Evolutionary conservation across 345 rosid genomes (phyloP), one percentile per base, ranked within the genome.

Genomic region (Pelargonium nanum): DNA sequence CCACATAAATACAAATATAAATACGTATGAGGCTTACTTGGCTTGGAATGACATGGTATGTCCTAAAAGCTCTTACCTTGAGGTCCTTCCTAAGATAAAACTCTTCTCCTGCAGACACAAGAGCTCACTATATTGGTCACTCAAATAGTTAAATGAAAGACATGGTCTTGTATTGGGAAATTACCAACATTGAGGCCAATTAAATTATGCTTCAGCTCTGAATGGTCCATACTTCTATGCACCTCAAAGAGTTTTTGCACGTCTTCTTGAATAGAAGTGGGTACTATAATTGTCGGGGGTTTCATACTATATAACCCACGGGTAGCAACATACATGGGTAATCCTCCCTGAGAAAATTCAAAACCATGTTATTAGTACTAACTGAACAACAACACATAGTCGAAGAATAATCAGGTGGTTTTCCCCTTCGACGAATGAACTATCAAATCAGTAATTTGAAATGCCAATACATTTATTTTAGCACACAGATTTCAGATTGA

Each of bases 281-380:
- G 95, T 0, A 92, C 91, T 60, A 89, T 58, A 24, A 92, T 84
- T 16, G 95, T 92, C 12, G 93, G 95, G 50, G 98, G 95, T 66
- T 87, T 92, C 91, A 92, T 78, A 4, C 80, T 71, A 62, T 83
- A 83, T 26, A 92, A 75, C 50, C 91, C 95, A 67, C 91, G 86
- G 24, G 95, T 86, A 4, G 96, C 96, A 60, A 89, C 96, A 78
- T 89, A 93, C 96, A 93, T 85, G 60, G 97, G 92, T 59, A 89
- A 64, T 64, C 97, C 99, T 73, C 99, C 97, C 96, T 92, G 61
- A 9, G 34, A 68, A 59, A 72, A 13, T 10, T 56, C 13, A 48
- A 32, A 50, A 30, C 53, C 19, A 30, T 54, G 5, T 51, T 6
- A 50, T 22, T 8, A 63, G 26, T 25, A 30, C 45, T 19, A 23